Conservation (phyloP, 257 asterid species). For the Ajuga chamaepitys region DNA sequence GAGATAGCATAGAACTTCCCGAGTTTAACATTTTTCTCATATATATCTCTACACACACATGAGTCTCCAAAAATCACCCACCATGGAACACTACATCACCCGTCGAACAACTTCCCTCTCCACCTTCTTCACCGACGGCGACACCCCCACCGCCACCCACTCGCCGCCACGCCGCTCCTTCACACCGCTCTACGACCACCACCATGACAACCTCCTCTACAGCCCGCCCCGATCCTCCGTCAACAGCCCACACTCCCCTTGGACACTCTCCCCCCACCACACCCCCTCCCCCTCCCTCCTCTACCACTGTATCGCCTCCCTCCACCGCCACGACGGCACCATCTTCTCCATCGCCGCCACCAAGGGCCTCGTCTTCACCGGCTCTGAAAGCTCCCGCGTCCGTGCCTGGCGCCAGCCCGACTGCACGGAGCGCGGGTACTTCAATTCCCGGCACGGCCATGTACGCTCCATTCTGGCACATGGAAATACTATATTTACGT, state of each 20-base stretch:
- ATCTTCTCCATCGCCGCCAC: conserved; percentile 58
- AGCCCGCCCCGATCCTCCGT: conserved; percentile 61
- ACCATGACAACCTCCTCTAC: conserved; percentile 39
- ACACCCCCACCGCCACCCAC: conserved; percentile 10
- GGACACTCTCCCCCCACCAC: conserved; percentile 86
- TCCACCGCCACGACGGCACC: conserved; percentile 80
- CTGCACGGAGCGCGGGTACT: conserved; percentile 63
- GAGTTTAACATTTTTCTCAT: no score
- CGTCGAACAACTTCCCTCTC: conserved; percentile 22
- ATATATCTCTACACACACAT: no score
- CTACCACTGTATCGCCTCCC: conserved; percentile 83
- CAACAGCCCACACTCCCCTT: conserved; percentile 59
- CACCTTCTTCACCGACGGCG: conserved; percentile 32
- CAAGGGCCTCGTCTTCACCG: conserved; percentile 67
- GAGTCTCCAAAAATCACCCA: neutral
- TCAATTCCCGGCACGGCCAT: conserved; percentile 40
- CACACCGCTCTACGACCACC: conserved; percentile 36
- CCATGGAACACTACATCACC: conserved; percentile 39
- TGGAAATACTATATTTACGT: conserved; percentile 59
- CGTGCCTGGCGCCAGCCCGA: conserved; percentile 90
- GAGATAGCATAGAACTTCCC: no score
- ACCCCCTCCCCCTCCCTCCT: conserved; percentile 78
- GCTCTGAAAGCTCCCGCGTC: conserved; percentile 64
- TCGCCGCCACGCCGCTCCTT: conserved; percentile 42
- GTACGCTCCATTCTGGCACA: conserved; percentile 56